A percentile compares a stretch with the other conserved stretches of the same genome.
These are phyloP conservation scores for Arthrobotrys conoides DNA, from an alignment of 2,329 filamentous ascomycete genomes.

Conservation along the genomic window DNA sequence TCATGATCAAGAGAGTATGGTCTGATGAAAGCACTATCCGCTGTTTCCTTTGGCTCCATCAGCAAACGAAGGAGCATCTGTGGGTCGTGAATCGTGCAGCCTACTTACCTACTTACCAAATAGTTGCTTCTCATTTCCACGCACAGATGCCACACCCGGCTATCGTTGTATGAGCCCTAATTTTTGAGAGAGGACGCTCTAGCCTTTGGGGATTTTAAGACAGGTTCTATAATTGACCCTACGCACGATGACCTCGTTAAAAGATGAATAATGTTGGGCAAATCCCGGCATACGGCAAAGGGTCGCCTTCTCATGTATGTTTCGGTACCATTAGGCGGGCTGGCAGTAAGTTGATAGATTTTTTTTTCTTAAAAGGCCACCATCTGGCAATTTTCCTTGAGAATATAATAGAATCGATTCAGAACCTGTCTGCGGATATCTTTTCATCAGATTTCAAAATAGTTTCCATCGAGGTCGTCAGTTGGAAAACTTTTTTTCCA, in stretches of 20 bases:
- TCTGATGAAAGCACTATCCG: slow-evolving; percentile 31
- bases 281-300: slow-evolving; percentile 36
- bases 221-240: slow-evolving; percentile 52
- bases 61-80: slow-evolving; percentile 27
- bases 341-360: too few relatives aligned
- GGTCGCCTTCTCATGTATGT: slow-evolving; percentile 59
- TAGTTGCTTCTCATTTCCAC: slow-evolving; percentile 28
- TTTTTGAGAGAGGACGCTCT: slow-evolving; percentile 20
- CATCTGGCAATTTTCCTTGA: slow-evolving; percentile 13
- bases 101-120: slow-evolving; percentile 1
- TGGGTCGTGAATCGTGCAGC: slow-evolving; percentile 45
- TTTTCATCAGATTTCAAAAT: slow-evolving; percentile 21
- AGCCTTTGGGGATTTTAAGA: slow-evolving; percentile 40
- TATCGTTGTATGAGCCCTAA: slow-evolving; percentile 59
- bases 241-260: slow-evolving; percentile 49
- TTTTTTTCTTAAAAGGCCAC: slow-evolving; percentile 29
- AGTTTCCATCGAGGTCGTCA: background rate
- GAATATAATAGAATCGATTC: slow-evolving; percentile 12
- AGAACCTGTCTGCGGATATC: background rate
- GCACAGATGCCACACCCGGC: slow-evolving; percentile 46
- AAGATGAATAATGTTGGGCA: slow-evolving; percentile 52
- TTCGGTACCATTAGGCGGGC: slow-evolving; percentile 57
- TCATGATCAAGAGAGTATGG: slow-evolving; percentile 24
- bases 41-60: slow-evolving; percentile 39
- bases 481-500: slow-evolving; percentile 1